Base-by-base conservation (phyloP, 2,329 filamentous ascomycete species). In the Fusarium mexicanum region DNA sequence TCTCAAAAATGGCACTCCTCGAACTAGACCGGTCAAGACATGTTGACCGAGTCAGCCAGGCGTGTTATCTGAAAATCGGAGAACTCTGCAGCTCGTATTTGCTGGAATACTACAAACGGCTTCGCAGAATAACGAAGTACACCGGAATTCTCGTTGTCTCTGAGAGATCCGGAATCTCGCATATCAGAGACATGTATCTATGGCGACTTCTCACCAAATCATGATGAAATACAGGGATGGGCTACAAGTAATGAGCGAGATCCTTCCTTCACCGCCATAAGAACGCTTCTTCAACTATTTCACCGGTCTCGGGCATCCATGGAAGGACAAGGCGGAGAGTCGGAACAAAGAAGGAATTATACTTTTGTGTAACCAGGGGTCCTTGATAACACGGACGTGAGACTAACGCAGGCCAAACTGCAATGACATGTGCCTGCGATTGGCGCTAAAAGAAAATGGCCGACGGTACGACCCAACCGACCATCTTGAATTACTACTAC, bases 391-490 rank as follows among this genome's bases (percentile, higher is more conserved):
- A 73, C 50, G 37, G 46, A 60, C 63, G 55, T 50, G 47, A 55
- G 61, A 65, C 68, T 76, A 76, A 69, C 57, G 74, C 71, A 74
- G 51, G 73, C 68, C 67, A 70, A 68, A 57, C 62, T 43, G 43
- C 59, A 72, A 61, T 68, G 60, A 66, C 70, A 75, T 58, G 46
- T 71, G 61, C 35, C 35, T 40, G 24, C 50, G 61, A 46, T 24
- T 66, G 70, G 43, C 73, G 61, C 74, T 76, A 76, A 75, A 72
- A 72, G 69, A 76, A 75, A 71, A 70, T n/a, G 26, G 59, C 64
- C 67, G 71, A 64, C 67, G 68, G 55, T 46, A 61, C 53, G n/a
- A 26, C 44, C 57, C 41, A 69, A 62, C 40, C 33, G 33, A 37
- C 41, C 31, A 51, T 50, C 46, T 66, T 22, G n/a, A 57, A 31